These are phyloP conservation scores for Hanseniaspora sp. DNA, from an alignment of 1,139 yeast species.

Conservation along the genomic window DNA sequence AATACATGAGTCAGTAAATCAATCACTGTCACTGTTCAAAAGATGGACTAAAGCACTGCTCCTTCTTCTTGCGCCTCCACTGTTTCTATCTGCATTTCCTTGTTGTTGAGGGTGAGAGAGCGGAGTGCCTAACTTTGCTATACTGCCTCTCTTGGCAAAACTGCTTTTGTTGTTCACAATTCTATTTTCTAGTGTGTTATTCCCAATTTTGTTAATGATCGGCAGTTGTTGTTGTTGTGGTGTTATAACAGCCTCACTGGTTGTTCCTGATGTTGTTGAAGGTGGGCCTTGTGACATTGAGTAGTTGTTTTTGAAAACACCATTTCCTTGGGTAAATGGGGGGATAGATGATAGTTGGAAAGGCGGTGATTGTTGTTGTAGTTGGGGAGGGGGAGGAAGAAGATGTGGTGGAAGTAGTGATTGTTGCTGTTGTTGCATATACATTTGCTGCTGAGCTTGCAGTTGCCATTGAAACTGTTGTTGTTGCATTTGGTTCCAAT, in stretches of 20 bases:
- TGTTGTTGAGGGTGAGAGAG: no score
- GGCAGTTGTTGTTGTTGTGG: background rate
- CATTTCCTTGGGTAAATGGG: background rate
- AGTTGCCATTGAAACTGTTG: background rate
- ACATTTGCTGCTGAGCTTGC: background rate
- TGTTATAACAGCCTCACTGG: no score
- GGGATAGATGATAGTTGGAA: background rate
- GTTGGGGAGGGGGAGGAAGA: background rate
- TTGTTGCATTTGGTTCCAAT: background rate
- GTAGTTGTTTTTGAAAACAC: slow-evolving; percentile 11
- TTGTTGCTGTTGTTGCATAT: background rate
- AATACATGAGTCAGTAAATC: no score
- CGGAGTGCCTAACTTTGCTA: no score
- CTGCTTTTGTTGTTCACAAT: no score
- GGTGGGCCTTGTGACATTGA: background rate
- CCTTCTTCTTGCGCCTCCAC: background rate
- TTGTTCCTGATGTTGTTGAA: no score
- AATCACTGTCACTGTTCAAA: slow-evolving; percentile 4
- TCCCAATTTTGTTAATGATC: no score
- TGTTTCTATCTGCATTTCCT: no score
- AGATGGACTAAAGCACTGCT: slow-evolving; percentile 8
- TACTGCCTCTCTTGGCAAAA: no score
- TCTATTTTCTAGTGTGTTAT: no score
- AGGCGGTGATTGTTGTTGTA: background rate
- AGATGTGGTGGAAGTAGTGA: background rate